Evolutionary conservation across 192 early-diverging fungal species (phyloP), one percentile per base, ranked within the genome.

Genomic region (Glomus cerebriforme): DNA sequence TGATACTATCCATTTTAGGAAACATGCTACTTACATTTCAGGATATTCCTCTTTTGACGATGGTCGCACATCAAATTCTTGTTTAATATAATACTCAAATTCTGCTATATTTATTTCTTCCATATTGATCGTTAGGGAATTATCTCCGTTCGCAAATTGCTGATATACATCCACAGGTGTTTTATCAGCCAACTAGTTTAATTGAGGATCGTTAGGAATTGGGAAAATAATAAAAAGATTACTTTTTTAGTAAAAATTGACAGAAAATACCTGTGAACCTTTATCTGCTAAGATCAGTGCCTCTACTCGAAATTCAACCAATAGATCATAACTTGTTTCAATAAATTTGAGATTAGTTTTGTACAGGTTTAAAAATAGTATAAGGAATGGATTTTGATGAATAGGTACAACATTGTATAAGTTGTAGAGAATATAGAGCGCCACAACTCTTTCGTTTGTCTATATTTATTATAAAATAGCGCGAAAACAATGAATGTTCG

Each of bases 281-380:
- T 76, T 76, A 63, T 76, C 39, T 2, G 74, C 32, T 31, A 76
- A 76, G 63, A 76, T 76, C 39, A 76, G 29, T 9, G 35, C 32
- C 29, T 59, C 74, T 27, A 76, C 74, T 3, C 59, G 60, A 76
- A 64, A 76, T 76, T 76, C 74, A 64, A 76, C 74, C 45, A 76
- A 27, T n/a, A 76, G n/a, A 35, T 76, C 74, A 47, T 29, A n/a
- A 76, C 64, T 65, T 10, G 39, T 31, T 76, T 76, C 60, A 10
- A 76, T 13, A 26, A 37, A 65, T 35, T 32, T 8, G 24, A 60
- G 27, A 76, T 76, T 76, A 27, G 74, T 7, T 64, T 76, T 76
- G 15, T 76, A 76, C 9, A 76, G 49, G 29, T 76, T 76, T 29
- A 76, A 32, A 43, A 76, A 76, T 39, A 76, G 17, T 34, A 76